Conservation (phyloP, 106 monocot genomes). For the Allium sativum region DNA sequence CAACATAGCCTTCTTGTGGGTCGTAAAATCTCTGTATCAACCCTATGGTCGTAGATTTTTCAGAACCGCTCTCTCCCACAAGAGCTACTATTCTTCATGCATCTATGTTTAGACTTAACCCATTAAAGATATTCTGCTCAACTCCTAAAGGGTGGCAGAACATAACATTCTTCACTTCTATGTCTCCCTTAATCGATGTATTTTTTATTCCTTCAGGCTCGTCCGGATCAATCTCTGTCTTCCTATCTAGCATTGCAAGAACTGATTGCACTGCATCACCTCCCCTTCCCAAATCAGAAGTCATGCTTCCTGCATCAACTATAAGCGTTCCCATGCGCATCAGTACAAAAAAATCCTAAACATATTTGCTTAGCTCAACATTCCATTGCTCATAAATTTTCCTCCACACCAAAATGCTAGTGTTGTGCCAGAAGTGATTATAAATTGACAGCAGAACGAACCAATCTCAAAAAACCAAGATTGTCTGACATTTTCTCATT, state of each 20-base stretch:
- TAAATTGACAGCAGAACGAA: conserved; percentile 10
- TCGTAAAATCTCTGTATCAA: conserved; percentile 32
- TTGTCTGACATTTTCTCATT: conserved; percentile 10
- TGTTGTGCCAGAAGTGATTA: conserved; percentile 1
- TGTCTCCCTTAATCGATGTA: conserved; percentile 5
- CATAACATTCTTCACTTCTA: conserved; percentile 17
- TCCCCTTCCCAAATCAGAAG: conserved; percentile 14
- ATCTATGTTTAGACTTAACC: conserved; percentile 13
- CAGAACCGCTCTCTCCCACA: conserved; percentile 33
- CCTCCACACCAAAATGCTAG: conserved; percentile 32
- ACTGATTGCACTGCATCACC: conserved; percentile 11
- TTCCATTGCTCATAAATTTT: conserved; percentile 5
- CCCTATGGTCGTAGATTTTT: conserved; percentile 25
- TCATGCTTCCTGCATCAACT: conserved; percentile 16
- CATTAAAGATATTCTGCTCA: conserved; percentile 10
- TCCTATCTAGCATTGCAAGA: conserved; percentile 13
- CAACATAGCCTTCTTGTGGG: conserved; percentile 12
- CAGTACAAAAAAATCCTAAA: conserved; percentile 15
- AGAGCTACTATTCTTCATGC: conserved; percentile 15
- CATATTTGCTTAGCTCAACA: conserved; percentile 7
- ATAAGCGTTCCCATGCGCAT: conserved; percentile 13
- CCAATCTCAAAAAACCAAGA: conserved; percentile 19
- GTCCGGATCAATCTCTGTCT: conserved; percentile 11
- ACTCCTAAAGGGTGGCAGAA: conserved; percentile 26
- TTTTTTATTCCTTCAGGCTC: conserved; percentile 13